phyloP scores from a whole-genome alignment of 139 green algal genomes.

The Chlorella sp. region DNA sequence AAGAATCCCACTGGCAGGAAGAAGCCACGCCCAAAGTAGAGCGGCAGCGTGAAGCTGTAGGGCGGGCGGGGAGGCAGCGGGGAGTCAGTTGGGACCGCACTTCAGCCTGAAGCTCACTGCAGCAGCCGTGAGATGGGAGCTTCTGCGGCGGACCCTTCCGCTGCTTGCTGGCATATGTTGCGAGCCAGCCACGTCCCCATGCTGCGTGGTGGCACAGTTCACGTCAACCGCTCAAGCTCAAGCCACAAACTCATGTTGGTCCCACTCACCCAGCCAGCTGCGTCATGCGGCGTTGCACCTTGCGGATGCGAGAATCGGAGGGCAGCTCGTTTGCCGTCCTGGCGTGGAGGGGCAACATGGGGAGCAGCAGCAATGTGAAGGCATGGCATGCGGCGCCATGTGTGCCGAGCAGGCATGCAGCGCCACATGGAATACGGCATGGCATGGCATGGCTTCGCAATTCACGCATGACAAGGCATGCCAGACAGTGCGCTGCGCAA shows the following conservation, averaged over 20 bases:
- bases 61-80: neutral
- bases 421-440: neutral
- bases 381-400: neutral
- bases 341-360: neutral
- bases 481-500: too few species aligned
- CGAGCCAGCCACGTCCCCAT: too few species aligned
- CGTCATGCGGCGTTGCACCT: conserved; percentile 17
- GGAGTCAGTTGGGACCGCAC: too few species aligned
- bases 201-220: too few species aligned
- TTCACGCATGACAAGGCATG: too few species aligned
- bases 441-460: too few species aligned
- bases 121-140: too few species aligned
- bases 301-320: neutral
- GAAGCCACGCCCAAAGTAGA: conserved; percentile 58
- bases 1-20: conserved; percentile 59
- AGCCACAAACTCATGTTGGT: neutral
- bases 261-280: conserved; percentile 6
- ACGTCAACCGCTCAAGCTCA: too few species aligned
- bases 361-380: neutral
- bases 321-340: conserved; percentile 37
- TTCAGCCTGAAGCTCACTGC: too few species aligned
- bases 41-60: conserved; percentile 52
- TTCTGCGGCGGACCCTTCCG: too few species aligned
- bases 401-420: neutral
- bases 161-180: too few species aligned